Evolutionary conservation across 805 yeast genomes (phyloP).

Genomic region (Pichia scutulata): DNA sequence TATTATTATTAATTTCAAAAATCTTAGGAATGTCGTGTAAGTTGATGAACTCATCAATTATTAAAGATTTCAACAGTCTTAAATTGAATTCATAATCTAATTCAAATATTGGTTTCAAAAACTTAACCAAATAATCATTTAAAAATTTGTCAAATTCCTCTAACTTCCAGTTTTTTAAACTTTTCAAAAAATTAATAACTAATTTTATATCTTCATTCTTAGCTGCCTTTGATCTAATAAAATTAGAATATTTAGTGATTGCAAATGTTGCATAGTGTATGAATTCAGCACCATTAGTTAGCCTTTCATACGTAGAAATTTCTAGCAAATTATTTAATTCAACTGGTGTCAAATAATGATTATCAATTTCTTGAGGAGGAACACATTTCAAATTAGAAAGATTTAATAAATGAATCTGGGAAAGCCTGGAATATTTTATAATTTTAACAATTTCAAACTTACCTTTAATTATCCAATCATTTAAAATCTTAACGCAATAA

Average conservation of each 20-base stretch:
- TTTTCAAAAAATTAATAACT: conserved; percentile 15
- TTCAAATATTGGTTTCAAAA: conserved; percentile 25
- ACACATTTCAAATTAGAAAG: not conserved
- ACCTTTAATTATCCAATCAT: conserved; percentile 16
- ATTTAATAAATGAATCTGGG: not conserved
- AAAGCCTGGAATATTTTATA: conserved; percentile 6
- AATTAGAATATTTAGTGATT: conserved; percentile 21
- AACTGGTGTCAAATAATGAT: conserved; percentile 10
- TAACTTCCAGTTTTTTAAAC: conserved; percentile 34
- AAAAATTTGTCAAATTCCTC: conserved; percentile 22
- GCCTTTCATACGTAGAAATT: conserved; percentile 22
- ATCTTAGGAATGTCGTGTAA: conserved; percentile 30
- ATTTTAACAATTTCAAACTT: conserved; percentile 9
- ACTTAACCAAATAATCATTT: conserved; percentile 19
- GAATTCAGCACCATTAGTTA: conserved; percentile 27
- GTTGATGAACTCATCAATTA: conserved; percentile 31
- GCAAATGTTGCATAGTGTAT: conserved; percentile 21
- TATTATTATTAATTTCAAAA: conserved; percentile 9
- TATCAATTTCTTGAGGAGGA: not conserved
- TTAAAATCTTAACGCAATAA: conserved; percentile 10
- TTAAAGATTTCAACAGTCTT: conserved; percentile 31
- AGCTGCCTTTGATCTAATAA: conserved; percentile 16
- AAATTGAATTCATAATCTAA: conserved; percentile 30
- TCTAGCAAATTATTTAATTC: conserved; percentile 19
- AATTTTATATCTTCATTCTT: conserved; percentile 8